Base-by-base conservation (phyloP, 768 basidiomycete genomes). In the Gymnopilus dilepis region DNA sequence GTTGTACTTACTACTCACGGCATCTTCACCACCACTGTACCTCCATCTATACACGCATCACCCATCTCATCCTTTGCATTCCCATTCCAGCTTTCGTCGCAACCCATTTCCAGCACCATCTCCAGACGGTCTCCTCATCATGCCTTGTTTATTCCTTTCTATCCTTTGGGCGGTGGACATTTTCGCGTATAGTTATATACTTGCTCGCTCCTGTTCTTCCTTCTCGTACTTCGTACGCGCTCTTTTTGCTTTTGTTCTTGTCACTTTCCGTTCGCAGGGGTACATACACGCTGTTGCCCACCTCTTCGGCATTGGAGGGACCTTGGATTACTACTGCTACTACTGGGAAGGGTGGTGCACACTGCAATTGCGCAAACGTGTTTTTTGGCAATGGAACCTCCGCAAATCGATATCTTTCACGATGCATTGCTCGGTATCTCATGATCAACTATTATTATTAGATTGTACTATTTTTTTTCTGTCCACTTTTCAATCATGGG, bases 111-210 rank as follows among this genome's bases (percentile, higher is more conserved):
- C n/a, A n/a, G n/a, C n/a, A n/a, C n/a, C n/a, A n/a, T 28, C 8
- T 21, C 17, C 52, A 37, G 52, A 53, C 24, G 15, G 5, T 30
- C 28, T 50, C 17, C 47, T 50, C 47, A 6, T 50, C 47, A 6
- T 50, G 40, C 13, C 56, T 19, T 43, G n/a, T n/a, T n/a, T n/a
- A n/a, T 56, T 34, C 58, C 52, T 61, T 57, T 51, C 57, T 43
- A 57, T 26, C 56, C 54, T 63, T 66, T 62, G 66, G 67, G 67
- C 64, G 59, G 64, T 62, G 66, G 69, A 71, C 61, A 60, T 61
- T 51, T 48, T 41, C 8, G 33, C 50, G 41, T 43, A 43, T 55
- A 58, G 40, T 38, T 54, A 30, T 54, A 47, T 34, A 45, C 47
- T 53, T 43, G 21, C n/a, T 58, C 58, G 21, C 40, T 53, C 54